phyloP scores from a whole-genome alignment of 495 filamentous ascomycete genomes.

The Hypoxylon rickii region DNA sequence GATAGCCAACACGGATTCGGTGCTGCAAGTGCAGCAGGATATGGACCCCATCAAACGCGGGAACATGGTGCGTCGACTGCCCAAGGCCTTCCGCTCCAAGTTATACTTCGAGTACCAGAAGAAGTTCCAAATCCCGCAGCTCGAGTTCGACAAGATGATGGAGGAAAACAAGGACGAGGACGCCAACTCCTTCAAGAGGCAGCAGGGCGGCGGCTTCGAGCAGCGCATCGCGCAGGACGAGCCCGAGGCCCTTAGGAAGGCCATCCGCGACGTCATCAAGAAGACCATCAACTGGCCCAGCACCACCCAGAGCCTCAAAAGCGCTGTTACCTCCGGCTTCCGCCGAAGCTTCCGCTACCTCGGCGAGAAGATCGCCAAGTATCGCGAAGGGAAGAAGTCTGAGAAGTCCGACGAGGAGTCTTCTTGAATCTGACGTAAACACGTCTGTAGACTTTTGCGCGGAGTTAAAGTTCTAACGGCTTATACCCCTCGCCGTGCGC shows the following conservation, averaged over 20 bases:
- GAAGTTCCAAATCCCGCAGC: conserved; percentile 81
- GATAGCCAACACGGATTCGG: conserved; percentile 62
- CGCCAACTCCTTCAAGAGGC: conserved; percentile 66
- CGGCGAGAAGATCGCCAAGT: conserved; percentile 81
- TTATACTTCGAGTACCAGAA: conserved; percentile 93
- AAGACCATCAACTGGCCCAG: conserved; percentile 91
- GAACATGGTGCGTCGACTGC: conserved; percentile 94
- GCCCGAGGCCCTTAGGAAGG: conserved; percentile 62
- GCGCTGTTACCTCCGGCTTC: conserved; percentile 74
- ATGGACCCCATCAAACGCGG: conserved; percentile 88
- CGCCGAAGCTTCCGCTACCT: conserved; percentile 73
- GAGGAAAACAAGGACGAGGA: conserved; percentile 72
- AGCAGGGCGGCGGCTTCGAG: conserved; percentile 83
- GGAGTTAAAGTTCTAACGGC: neutral
- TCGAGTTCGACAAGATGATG: conserved; percentile 87
- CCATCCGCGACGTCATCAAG: conserved; percentile 74
- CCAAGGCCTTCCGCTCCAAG: conserved; percentile 82
- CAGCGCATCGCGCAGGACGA: conserved; percentile 74
- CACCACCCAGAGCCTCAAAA: conserved; percentile 81
- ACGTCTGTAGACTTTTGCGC: neutral
- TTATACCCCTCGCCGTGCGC: neutral
- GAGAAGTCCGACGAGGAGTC: conserved; percentile 24
- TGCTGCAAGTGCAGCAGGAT: conserved; percentile 72
- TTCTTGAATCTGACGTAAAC: conserved; percentile 3
- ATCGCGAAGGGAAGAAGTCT: conserved; percentile 50